A percentile compares a stretch with the other conserved stretches of the same genome.
These are phyloP conservation scores for Fistulifera solaris DNA, from an alignment of 108 stramenopile species.

Conservation along the genomic window DNA sequence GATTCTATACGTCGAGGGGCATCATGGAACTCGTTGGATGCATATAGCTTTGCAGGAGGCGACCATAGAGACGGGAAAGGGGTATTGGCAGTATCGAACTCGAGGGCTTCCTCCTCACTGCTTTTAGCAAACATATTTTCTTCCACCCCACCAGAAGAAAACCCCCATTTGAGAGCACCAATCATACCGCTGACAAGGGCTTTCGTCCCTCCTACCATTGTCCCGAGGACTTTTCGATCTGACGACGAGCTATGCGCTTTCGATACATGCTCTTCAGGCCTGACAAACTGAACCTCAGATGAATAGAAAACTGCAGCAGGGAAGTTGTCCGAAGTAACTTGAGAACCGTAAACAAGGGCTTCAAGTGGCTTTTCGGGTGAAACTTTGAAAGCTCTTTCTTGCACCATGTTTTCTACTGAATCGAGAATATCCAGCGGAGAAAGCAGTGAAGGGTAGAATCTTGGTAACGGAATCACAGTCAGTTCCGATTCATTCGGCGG, in stretches of 20 bases:
- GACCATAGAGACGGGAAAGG: constrained; percentile 35
- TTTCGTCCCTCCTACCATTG: constrained; percentile 37
- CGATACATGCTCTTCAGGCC: not conserved
- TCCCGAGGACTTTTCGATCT: constrained; percentile 7
- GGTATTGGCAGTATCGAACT: constrained; percentile 9
- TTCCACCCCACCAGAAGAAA: constrained; percentile 15
- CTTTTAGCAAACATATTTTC: constrained; percentile 1
- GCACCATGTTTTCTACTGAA: constrained; percentile 3
- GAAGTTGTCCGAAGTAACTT: constrained; percentile 18
- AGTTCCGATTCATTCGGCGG: constrained; percentile 8
- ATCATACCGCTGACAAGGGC: constrained; percentile 41
- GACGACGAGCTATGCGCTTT: not conserved
- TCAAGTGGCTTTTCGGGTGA: constrained; percentile 19
- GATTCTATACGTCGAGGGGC: constrained; percentile 53
- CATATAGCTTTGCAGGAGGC: constrained; percentile 23
- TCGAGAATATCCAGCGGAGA: constrained; percentile 9
- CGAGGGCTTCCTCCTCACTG: constrained; percentile 7
- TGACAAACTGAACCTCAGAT: constrained; percentile 40
- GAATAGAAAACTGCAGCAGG: constrained; percentile 44
- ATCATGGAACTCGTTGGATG: constrained; percentile 50
- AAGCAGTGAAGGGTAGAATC: constrained; percentile 35
- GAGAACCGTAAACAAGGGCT: constrained; percentile 23
- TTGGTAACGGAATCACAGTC: constrained; percentile 24
- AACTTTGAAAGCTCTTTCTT: constrained; percentile 4
- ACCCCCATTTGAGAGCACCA: constrained; percentile 40